Conservation (phyloP, 352 stramenopile genomes). For the Chrysophaeum taylorii region DNA sequence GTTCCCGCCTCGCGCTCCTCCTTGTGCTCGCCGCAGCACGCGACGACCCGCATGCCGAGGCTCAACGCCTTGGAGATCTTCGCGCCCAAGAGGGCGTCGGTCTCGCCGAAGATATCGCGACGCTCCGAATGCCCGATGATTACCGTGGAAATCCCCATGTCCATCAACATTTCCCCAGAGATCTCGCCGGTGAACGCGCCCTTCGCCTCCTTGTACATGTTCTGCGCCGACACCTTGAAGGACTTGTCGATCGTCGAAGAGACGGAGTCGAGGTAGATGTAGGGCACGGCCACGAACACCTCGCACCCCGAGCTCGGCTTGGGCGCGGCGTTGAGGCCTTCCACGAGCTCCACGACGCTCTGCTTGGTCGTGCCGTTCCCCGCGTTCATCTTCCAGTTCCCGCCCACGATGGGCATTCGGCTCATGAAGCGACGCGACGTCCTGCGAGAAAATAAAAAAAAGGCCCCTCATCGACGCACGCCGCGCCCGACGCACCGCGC, state of each 20-base stretch:
- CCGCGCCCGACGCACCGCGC: background rate
- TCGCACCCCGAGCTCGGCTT: slow-evolving; percentile 1
- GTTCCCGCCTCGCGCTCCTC: slow-evolving; percentile 73
- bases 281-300: background rate
- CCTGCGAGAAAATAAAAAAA: no score
- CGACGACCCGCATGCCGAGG: slow-evolving; percentile 85
- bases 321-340: background rate
- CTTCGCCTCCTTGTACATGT: slow-evolving; percentile 59
- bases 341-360: background rate
- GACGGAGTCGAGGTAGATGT: background rate
- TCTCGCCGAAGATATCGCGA: slow-evolving; percentile 52
- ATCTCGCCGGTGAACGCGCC: slow-evolving; percentile 68
- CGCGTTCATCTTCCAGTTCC: slow-evolving; percentile 7
- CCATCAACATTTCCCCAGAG: slow-evolving; percentile 77
- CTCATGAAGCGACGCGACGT: background rate
- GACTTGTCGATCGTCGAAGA: background rate
- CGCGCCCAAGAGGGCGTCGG: slow-evolving; percentile 54
- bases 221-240: slow-evolving; percentile 55
- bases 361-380: background rate
- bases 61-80: slow-evolving; percentile 78
- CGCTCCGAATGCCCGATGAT: slow-evolving; percentile 92
- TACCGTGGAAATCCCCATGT: slow-evolving; percentile 82
- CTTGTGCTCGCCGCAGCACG: slow-evolving; percentile 93
- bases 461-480: background rate
- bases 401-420: background rate